Base-by-base conservation (phyloP, 2,329 filamentous ascomycete genomes). In the Neofusicoccum parvum region DNA sequence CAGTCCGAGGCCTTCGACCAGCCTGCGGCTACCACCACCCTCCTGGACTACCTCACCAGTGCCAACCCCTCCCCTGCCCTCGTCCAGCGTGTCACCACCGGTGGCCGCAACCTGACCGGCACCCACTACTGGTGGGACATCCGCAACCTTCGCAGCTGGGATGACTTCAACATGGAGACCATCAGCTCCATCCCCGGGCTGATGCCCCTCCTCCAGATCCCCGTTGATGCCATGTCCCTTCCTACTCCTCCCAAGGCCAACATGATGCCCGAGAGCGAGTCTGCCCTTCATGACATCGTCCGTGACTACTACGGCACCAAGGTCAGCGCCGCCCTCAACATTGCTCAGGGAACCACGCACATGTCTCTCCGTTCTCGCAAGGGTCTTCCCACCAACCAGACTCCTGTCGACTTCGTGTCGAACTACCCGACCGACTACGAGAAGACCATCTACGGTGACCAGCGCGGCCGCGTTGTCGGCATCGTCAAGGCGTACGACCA, bases 41-140 rank as follows among this genome's bases (percentile, higher is more conserved):
- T 97, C 65, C 83, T 93, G 71, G 85, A 85, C 68, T 96, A 95
- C 79, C 86, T 98, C 54, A 93, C 90, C 2, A 83, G 85, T 0
- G 80, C 91, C 67, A 97, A 96, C 74, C 93, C 94, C 20, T 89
- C 92, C 23, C 90, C 94, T 17, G 90, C 90, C 46, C 83, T 97
- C 39, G 92, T 96, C 43, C 90, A 90, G 73, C 91, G 90, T 70
- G 87, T 94, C 70, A 91, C 90, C 67, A 89, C 90, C 74, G 75
- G 88, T 80, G 87, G 83, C 69, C 91, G 88, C 76, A 88, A 84
- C 73, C 86, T 84, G 78, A 90, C 86, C 72, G 92, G 90, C 76
- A 56, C 58, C 15, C 89, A 96, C 81, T 97, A 94, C 78, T 98
- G 94, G 94, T 97, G 92, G 91, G 94, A 98, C 73, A 86, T 96